Percentiles rank a stretch among this genome's conserved stretches.
Conservation (phyloP, 208 protist genomes). For the Leishmania tarentolae region DNA sequence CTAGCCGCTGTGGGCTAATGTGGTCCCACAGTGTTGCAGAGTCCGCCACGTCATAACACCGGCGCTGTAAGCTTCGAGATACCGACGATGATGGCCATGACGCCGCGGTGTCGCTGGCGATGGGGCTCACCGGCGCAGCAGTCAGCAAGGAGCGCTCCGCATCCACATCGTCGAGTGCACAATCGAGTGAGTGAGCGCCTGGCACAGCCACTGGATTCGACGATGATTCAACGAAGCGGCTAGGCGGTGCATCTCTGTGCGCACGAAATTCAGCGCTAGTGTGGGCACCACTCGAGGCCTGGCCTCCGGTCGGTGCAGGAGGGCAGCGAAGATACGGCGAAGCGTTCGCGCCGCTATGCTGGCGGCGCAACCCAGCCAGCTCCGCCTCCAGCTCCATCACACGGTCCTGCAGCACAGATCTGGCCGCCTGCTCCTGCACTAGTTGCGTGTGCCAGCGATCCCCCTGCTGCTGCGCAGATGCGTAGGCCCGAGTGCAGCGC, state of each 20-base stretch:
- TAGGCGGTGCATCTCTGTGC: not conserved
- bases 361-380: conserved; percentile 15
- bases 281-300: not conserved
- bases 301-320: not conserved
- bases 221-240: not conserved
- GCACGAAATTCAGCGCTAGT: not conserved
- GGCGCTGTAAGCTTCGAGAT: not conserved
- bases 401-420: conserved; percentile 18
- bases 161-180: not conserved
- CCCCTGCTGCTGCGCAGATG: conserved; percentile 18
- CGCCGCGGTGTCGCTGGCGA: conserved; percentile 20
- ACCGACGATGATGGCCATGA: conserved; percentile 19
- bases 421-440: conserved; percentile 16
- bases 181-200: not conserved
- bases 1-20: not conserved
- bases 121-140: conserved; percentile 21
- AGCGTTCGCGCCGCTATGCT: not conserved
- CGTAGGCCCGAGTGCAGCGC: conserved; percentile 29
- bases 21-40: not conserved
- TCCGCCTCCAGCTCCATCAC: conserved; percentile 26
- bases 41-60: not conserved
- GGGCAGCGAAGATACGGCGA: not conserved
- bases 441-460: conserved; percentile 24
- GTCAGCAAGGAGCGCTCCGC: conserved; percentile 7
- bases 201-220: not conserved